Conservation (phyloP, 2,329 filamentous ascomycete species). For the Kalmusia sp. region DNA sequence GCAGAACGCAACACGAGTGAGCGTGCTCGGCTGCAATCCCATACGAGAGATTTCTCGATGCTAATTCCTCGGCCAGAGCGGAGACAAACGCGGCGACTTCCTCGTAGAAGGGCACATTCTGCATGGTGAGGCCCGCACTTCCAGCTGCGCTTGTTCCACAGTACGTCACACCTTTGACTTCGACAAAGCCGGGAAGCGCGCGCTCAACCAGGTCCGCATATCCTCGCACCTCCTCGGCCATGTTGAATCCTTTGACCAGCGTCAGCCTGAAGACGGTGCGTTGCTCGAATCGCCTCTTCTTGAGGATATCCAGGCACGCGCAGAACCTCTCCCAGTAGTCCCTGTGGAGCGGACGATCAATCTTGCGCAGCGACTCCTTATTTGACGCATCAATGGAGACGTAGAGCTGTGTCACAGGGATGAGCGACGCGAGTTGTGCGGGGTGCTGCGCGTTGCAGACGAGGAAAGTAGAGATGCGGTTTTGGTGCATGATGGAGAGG, state of each 20-base stretch:
- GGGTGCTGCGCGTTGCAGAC: conserved; percentile 98
- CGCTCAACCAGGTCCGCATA: conserved; percentile 89
- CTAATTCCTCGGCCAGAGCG: conserved; percentile 73
- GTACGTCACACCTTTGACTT: conserved; percentile 96
- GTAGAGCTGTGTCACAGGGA: conserved; percentile 92
- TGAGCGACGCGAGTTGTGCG: conserved; percentile 80
- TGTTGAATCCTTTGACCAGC: conserved; percentile 96
- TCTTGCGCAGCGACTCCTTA: conserved; percentile 82
- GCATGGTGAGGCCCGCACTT: conserved; percentile 90
- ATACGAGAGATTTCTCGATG: conserved; percentile 75
- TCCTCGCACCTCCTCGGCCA: conserved; percentile 89
- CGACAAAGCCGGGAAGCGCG: conserved; percentile 88
- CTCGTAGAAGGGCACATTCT: conserved; percentile 95
- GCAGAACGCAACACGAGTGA: conserved; percentile 89
- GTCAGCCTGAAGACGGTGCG: conserved; percentile 94
- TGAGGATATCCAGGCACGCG: conserved; percentile 86
- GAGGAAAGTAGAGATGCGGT: conserved; percentile 90
- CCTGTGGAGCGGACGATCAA: conserved; percentile 89
- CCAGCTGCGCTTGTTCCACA: conserved; percentile 89
- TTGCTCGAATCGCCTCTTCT: conserved; percentile 81
- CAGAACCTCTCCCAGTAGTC: conserved; percentile 98
- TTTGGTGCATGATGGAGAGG: conserved; percentile 78
- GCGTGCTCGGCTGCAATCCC: conserved; percentile 95
- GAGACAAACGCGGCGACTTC: conserved; percentile 85
- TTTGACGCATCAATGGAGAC: conserved; percentile 96